phyloP scores from a whole-genome alignment of 2,329 filamentous ascomycete species.

The Xylaria sp. region DNA sequence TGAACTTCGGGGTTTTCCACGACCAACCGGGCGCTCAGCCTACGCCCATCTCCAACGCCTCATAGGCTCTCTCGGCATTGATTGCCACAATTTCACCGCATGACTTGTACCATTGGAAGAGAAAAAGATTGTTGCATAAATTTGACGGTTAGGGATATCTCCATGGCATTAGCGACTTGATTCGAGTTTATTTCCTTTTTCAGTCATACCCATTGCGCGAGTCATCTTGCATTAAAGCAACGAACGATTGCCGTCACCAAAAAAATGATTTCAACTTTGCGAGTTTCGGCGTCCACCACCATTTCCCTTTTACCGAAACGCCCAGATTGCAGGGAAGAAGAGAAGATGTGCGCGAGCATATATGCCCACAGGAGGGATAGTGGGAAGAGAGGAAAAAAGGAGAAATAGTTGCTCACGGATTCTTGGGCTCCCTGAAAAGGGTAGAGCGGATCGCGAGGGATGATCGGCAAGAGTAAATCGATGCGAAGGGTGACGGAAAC shows the following conservation, averaged over 20 bases:
- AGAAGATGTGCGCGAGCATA: constrained; percentile 42
- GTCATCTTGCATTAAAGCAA: constrained; percentile 44
- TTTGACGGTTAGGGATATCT: constrained; percentile 57
- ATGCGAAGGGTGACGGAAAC: constrained; percentile 18
- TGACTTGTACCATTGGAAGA: constrained; percentile 54
- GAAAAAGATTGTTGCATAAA: constrained; percentile 58
- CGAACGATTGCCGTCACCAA: constrained; percentile 45
- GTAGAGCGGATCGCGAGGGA: constrained; percentile 26
- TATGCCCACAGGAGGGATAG: constrained; percentile 33
- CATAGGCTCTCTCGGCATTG: constrained; percentile 26
- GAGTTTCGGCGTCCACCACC: constrained; percentile 44
- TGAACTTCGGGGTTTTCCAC: background rate
- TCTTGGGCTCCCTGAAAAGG: constrained; percentile 30
- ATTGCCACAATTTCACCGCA: constrained; percentile 37
- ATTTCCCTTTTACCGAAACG: constrained; percentile 42
- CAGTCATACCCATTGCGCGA: constrained; percentile 51
- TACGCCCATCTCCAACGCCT: constrained; percentile 10
- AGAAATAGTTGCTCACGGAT: constrained; percentile 40
- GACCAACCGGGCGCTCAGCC: background rate
- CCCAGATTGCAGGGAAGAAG: constrained; percentile 45
- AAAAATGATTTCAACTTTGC: constrained; percentile 49
- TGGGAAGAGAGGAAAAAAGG: constrained; percentile 38
- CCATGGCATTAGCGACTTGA: constrained; percentile 61
- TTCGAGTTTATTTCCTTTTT: constrained; percentile 50
- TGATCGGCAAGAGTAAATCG: constrained; percentile 30